Conservation (phyloP, 225 moss, liverwort and hornwort genomes). For the Lunularia cruciata region DNA sequence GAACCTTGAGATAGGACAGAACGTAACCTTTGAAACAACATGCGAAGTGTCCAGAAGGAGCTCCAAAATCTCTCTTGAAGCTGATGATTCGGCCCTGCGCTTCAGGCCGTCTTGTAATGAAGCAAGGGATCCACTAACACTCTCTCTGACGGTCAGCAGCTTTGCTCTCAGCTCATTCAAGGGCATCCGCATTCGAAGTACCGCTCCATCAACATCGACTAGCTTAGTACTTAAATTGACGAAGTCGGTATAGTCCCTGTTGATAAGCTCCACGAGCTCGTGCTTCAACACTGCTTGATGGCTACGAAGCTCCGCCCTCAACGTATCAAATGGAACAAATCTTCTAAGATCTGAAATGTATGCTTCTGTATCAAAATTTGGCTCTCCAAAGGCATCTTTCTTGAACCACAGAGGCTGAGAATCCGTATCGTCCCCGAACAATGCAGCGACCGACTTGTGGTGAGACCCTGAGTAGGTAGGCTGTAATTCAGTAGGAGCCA, state of each 20-base stretch:
- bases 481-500: slow-evolving; percentile 42
- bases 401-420: slow-evolving; percentile 86
- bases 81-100: slow-evolving; percentile 80
- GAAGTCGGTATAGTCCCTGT: slow-evolving; percentile 83
- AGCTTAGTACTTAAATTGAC: slow-evolving; percentile 90
- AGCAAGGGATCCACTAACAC: slow-evolving; percentile 66
- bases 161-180: slow-evolving; percentile 79
- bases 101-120: slow-evolving; percentile 77
- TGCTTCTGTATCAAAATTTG: slow-evolving; percentile 73
- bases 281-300: slow-evolving; percentile 85
- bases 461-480: slow-evolving; percentile 22
- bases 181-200: slow-evolving; percentile 89
- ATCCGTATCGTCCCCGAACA: slow-evolving; percentile 74
- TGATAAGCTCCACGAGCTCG: slow-evolving; percentile 91
- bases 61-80: slow-evolving; percentile 78
- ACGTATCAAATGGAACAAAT: slow-evolving; percentile 83
- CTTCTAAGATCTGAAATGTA: slow-evolving; percentile 80
- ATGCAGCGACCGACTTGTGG: slow-evolving; percentile 67
- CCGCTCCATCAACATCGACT: slow-evolving; percentile 92
- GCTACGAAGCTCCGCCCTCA: slow-evolving; percentile 72
- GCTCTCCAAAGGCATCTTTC: slow-evolving; percentile 75
- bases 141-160: slow-evolving; percentile 61
- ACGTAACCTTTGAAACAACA: slow-evolving; percentile 79
- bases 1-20: neutral
- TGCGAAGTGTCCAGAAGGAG: slow-evolving; percentile 88